Evolutionary conservation across 2,329 filamentous ascomycete genomes (phyloP).

Genomic region (Diaporthe aspalathi): DNA sequence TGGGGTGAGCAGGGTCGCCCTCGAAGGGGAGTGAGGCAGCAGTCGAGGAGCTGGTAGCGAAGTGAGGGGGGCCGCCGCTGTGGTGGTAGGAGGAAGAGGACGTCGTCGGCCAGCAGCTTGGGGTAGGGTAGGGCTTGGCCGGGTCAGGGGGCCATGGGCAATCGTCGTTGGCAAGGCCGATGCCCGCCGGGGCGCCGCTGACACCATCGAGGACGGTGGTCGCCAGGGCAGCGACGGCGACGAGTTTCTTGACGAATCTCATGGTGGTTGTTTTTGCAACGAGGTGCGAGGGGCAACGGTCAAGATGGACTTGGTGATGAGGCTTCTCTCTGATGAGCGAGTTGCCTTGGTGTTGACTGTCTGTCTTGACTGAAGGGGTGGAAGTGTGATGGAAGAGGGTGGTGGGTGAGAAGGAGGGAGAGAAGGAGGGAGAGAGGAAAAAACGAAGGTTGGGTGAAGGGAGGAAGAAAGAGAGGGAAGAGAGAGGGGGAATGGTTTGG

Average conservation of each 20-base stretch:
- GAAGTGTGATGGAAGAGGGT: not conserved
- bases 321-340: not conserved
- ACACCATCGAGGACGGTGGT: slow-evolving; percentile 6
- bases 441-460: not conserved
- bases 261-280: not conserved
- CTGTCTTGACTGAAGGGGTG: not conserved
- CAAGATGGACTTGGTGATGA: slow-evolving; percentile 9
- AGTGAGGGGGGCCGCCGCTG: not conserved
- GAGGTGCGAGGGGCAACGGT: not conserved
- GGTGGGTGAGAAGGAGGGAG: not conserved
- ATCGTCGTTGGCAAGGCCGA: too few species aligned
- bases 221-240: slow-evolving; percentile 1
- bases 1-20: not conserved
- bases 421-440: not conserved
- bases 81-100: not conserved
- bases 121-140: not conserved
- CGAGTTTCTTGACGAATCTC: slow-evolving; percentile 12
- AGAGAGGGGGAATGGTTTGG: not conserved
- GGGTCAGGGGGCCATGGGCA: too few species aligned
- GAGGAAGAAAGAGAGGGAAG: not conserved
- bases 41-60: not conserved
- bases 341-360: not conserved
- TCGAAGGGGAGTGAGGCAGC: not conserved
- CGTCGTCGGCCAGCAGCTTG: not conserved
- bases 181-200: not conserved